Base-by-base conservation (phyloP, 345 rosid genomes). In the Ceriops decandra region DNA sequence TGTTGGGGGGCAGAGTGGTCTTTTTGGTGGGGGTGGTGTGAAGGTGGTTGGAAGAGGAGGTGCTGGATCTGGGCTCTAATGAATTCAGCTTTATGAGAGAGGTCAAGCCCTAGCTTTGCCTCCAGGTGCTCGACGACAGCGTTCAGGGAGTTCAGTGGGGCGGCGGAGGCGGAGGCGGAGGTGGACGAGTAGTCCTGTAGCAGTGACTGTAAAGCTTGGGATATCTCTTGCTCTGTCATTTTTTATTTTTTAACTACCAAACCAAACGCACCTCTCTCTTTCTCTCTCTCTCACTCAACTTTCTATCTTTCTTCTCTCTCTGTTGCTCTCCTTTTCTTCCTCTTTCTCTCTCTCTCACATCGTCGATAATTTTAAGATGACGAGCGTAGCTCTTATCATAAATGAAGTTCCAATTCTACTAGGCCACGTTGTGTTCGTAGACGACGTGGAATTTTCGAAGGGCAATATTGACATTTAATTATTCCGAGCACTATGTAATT, bases 111-210 rank as follows among this genome's bases (percentile, higher is more conserved):
- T 72, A 93, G 78, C 72, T 88, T 85, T 38, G 95, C 87, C 63
- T 93, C 91, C 32, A 93, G 86, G 85, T 88, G 92, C 57, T 84
- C 88, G 31, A 93, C 92, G 75, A 93, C 88, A 58, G 81, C 90
- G 89, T 68, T 84, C 33, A 90, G 62, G 15, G 98, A 80, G 52
- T 92, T 87, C 63, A 84, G 72, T 57, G 84, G 47, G 82, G 64
- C 84, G 0, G 86, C 93, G 79, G 81, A 1, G 87, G 86, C 93
- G 79, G 81, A 0, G 88, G 79, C 57, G 85, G 93, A 54, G 49
- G 49, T 2, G 49, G 49, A 93, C 83, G 77, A 92, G 90, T 77
- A 56, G 59, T 56, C 72, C 33, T 42, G 76, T 59, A 78, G 69
- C 36, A 82, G 71, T n/a, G 74, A 47, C 52, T 58, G 77, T 42